Percentiles rank a stretch among this genome's conserved stretches.
These are phyloP conservation scores for Areca catechu DNA, from an alignment of 176 grass and related monocot genomes.

Conservation along the genomic window DNA sequence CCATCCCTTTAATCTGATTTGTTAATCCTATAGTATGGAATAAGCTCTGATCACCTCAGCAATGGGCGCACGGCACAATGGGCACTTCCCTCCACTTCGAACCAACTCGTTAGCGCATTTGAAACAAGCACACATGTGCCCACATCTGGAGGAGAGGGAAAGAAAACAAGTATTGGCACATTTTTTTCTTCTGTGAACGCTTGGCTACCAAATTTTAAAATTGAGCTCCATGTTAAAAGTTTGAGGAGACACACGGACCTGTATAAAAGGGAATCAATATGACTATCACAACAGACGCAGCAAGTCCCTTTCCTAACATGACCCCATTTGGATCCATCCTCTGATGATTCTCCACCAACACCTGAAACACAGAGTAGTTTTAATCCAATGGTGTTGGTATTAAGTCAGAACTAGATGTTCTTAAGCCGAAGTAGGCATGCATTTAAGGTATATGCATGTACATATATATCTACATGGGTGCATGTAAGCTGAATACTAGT, in stretches of 20 bases:
- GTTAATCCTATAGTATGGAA: conserved; percentile 43
- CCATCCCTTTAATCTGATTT: conserved; percentile 6
- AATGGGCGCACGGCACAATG: conserved; percentile 82
- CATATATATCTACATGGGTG: no score
- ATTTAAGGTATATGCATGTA: no score
- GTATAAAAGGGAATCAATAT: conserved; percentile 87
- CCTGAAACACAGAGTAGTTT: neutral
- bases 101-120: conserved; percentile 68
- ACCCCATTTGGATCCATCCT: conserved; percentile 48
- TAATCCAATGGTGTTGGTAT: no score
- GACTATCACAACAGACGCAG: conserved; percentile 74
- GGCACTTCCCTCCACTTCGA: conserved; percentile 54
- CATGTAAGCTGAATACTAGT: no score
- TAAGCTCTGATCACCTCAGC: conserved; percentile 74
- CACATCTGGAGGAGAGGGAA: conserved; percentile 37
- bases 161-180: no score
- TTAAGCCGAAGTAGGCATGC: no score
- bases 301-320: conserved; percentile 74
- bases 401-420: no score
- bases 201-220: no score
- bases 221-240: no score
- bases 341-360: conserved; percentile 14
- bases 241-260: conserved; percentile 28
- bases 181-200: no score
- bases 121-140: conserved; percentile 85